Percentiles rank a stretch among this genome's conserved stretches.
phyloP scores from a whole-genome alignment of 2,329 filamentous ascomycete genomes.

The Hypoxylon sp. region DNA sequence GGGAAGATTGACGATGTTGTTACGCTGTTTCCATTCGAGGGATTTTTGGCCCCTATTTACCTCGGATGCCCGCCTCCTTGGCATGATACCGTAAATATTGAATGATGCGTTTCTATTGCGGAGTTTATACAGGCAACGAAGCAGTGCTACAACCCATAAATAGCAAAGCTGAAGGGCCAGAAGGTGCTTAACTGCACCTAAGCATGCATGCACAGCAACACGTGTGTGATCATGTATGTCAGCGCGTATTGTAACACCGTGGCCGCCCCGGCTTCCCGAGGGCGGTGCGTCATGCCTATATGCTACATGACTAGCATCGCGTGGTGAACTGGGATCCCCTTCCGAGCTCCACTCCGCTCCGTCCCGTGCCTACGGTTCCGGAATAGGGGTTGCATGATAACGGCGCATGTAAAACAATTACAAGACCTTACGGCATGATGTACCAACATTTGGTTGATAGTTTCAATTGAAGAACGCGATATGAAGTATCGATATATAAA shows the following conservation, averaged over 20 bases:
- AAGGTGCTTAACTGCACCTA: constrained; percentile 23
- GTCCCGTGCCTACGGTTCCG: constrained; percentile 25
- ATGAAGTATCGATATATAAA: too few species aligned
- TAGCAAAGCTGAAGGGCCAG: constrained; percentile 25
- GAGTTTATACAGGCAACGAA: constrained; percentile 9
- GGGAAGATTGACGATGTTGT: not conserved
- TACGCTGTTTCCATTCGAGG: not conserved
- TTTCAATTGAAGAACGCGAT: too few species aligned
- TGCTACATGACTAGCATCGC: constrained; percentile 15
- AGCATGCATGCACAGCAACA: constrained; percentile 33
- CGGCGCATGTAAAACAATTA: not conserved
- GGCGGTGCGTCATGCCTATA: constrained; percentile 7
- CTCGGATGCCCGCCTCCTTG: constrained; percentile 16
- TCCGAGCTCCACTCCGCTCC: constrained; percentile 21
- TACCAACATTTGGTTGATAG: too few species aligned
- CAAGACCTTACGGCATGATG: not conserved
- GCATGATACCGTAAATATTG: constrained; percentile 25
- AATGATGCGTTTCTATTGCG: constrained; percentile 13
- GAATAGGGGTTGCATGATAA: constrained; percentile 5
- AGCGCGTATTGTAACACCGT: constrained; percentile 4
- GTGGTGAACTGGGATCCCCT: constrained; percentile 26
- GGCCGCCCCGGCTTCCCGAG: constrained; percentile 16
- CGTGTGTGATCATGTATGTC: constrained; percentile 23
- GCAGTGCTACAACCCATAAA: constrained; percentile 29
- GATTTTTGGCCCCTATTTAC: not conserved